phyloP scores from a whole-genome alignment of 768 basidiomycete genomes.

The Phlebiopsis flavidoalba region DNA sequence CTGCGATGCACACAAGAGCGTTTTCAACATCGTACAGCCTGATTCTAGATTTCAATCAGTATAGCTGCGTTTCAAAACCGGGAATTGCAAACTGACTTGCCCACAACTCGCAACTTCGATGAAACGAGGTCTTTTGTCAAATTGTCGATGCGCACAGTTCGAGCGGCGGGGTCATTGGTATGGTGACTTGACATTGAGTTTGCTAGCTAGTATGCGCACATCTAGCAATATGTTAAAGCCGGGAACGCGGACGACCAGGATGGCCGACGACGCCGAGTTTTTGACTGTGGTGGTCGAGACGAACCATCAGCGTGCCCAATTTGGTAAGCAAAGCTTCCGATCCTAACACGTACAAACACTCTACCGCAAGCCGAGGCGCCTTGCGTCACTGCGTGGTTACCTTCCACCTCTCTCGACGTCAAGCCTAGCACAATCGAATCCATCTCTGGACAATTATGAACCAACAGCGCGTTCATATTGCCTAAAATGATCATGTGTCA shows the following conservation, averaged over 20 bases:
- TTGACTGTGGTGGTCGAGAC: neutral
- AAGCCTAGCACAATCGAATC: too few species aligned
- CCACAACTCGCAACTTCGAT: neutral
- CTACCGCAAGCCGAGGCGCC: too few species aligned
- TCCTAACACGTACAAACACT: constrained; percentile 4
- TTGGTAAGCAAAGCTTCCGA: neutral
- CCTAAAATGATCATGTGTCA: too few species aligned
- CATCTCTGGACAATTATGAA: too few species aligned
- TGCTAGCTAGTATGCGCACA: neutral
- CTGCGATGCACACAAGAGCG: constrained; percentile 43
- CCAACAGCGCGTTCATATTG: too few species aligned
- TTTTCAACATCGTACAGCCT: constrained; percentile 49
- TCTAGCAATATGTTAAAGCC: too few species aligned
- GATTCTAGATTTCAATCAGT: constrained; percentile 34
- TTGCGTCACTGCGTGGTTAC: too few species aligned
- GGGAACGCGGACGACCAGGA: too few species aligned
- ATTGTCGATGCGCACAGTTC: neutral
- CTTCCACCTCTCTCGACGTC: too few species aligned
- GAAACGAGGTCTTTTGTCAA: neutral
- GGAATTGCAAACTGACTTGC: neutral
- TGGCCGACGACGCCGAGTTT: neutral
- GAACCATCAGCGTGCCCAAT: neutral
- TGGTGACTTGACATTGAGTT: neutral
- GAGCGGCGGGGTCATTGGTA: neutral
- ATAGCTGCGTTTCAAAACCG: neutral